Base-by-base conservation (phyloP, 495 filamentous ascomycete genomes). In the Cladorrhinum samala region DNA sequence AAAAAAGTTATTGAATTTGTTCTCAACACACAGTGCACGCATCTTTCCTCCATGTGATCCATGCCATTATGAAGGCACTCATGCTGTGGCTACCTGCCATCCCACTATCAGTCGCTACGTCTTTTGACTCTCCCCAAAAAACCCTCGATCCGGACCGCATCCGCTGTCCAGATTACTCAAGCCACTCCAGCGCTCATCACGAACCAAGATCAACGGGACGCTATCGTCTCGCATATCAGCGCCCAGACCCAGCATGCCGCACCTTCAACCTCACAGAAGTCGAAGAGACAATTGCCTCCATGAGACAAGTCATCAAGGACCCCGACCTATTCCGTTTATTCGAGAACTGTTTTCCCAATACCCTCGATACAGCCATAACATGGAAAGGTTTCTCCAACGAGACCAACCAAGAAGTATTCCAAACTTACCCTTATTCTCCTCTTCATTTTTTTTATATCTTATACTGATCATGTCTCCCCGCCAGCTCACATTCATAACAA, bases 281-380 rank as follows among this genome's bases (percentile, higher is more conserved):
- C 14, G 82, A 87, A 55, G 60, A 70, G 38, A 65, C 71, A 11
- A 75, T 86, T 47, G 52, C 62, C 39, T 69, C 75, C 27, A 71
- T 83, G 66, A 55, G 73, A 21, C 49, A 53, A 6, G 56, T 69
- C 45, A 83, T 86, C 55, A 66, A 68, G 18, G 82, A 87, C 61
- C 83, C 83, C 4, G 84, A 88, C 65, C 72, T 86, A 5, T 77
- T 71, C 61, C 79, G 81, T 4, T 70, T 88, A 16, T 88, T 87
- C 62, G 62, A 78, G 52, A 87, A 88, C 57, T 65, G 74, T 3
- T 87, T 77, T 54, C 83, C 84, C 0, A 86, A 85, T 65, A 84
- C 83, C 1, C 68, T 88, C 48, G 84, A 87, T 57, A 88, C 84
- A 3, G 80, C 84, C 2, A 74, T 88, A 51, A 76, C 73, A 45